Conservation (phyloP, 2,329 filamentous ascomycete species). For the Fusarium miscanthi region DNA sequence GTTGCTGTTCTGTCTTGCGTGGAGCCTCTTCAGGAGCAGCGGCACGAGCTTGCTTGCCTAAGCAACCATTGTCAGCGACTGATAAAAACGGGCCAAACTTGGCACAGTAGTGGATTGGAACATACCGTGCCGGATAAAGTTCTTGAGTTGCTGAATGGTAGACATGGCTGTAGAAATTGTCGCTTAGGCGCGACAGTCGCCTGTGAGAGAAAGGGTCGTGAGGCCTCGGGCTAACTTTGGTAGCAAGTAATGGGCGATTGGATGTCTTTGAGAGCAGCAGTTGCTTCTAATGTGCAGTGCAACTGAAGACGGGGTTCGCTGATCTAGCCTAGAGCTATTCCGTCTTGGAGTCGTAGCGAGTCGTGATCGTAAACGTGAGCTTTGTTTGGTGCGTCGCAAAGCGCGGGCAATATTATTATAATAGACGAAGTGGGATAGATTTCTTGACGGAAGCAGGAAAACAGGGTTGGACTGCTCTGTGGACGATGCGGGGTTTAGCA, state of each 20-base stretch:
- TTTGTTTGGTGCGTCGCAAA: constrained; percentile 24
- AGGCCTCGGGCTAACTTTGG: constrained; percentile 15
- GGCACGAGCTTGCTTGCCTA: constrained; percentile 87
- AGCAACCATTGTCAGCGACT: constrained; percentile 24
- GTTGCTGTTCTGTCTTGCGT: constrained; percentile 63
- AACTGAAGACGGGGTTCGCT: constrained; percentile 13
- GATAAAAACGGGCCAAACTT: constrained; percentile 1
- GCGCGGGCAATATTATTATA: constrained; percentile 29
- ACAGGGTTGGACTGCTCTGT: constrained; percentile 27
- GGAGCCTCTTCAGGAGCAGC: constrained; percentile 61
- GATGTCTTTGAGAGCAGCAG: neutral
- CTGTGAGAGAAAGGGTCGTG: constrained; percentile 5
- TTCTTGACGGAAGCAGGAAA: constrained; percentile 16
- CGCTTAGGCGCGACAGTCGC: constrained; percentile 45
- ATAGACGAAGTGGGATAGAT: constrained; percentile 1
- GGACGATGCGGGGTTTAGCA: constrained; percentile 44
- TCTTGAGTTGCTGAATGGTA: constrained; percentile 94
- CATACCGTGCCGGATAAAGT: constrained; percentile 92
- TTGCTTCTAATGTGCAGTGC: neutral
- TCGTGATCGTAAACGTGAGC: constrained; percentile 35
- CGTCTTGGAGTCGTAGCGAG: constrained; percentile 29
- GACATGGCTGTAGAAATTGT: constrained; percentile 60
- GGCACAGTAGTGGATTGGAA: constrained; percentile 3
- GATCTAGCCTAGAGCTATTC: constrained; percentile 13
- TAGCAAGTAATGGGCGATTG: constrained; percentile 5